Base-by-base conservation (phyloP, 495 filamentous ascomycete species). In the Copromyces sp. region DNA sequence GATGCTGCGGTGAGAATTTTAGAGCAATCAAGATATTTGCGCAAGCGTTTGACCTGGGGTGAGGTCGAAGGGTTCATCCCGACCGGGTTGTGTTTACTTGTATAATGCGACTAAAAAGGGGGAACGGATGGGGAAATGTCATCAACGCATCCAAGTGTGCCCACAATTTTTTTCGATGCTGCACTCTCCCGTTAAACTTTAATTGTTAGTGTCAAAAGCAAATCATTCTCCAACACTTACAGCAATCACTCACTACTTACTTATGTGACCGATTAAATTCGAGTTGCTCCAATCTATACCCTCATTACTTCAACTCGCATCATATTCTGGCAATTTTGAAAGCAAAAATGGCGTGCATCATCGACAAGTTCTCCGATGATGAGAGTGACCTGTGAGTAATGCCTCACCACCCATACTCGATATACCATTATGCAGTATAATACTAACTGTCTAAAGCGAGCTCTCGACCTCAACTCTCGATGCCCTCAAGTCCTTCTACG, bases 401-500 rank as follows among this genome's bases (percentile, higher is more conserved):
- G 37, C 72, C 8, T 35, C 14, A 42, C 42, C 39, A 17, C 42
- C 42, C 32, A 32, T 61, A 32, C 24, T 29, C 29, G 47, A 59
- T 29, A 59, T 29, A 59, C 12, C 24, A 32, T 32, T 8, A 32
- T 32, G 32, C 53, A 65, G 53, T 14, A 35, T 37, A 9, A 37
- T 37, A 37, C 53, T 65, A 29, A 65, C 53, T 11, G 29, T 24
- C 12, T 68, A 1, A 65, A 90, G 87, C 72, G 80, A 83, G 73
- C 86, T 94, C 69, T 89, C 91, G 0, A 75, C 83, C 39, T 81
- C 82, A 45, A 84, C 92, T 4, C 86, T 92, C 24, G 82, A 83
- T n/a, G 88, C 89, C 29, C 84, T 94, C 42, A 82, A 89, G 71
- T 82, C 87, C 68, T 94, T 95, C 80, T 90, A 91, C 76, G 80